Base-by-base conservation (phyloP, 1,139 yeast genomes). In the Magnusiomyces clavatus region DNA sequence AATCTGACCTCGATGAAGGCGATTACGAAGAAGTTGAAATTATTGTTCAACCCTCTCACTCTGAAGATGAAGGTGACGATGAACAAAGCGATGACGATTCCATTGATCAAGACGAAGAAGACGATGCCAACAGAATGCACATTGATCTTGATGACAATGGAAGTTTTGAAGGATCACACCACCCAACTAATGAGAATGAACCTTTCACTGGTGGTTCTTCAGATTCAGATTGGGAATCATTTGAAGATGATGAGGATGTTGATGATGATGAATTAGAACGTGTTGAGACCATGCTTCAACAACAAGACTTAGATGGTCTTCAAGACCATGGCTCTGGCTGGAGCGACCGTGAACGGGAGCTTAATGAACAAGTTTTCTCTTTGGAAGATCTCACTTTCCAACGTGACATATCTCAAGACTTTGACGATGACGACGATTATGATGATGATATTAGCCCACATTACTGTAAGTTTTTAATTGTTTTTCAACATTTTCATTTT, bases 1-100 rank as follows among this genome's bases (percentile, higher is more conserved):
- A 56, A 49, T 60, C 51, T 49, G 60, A 24, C 8, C 31, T 24
- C 8, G 31, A 24, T 24, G 31, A 48, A 49, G 60, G 69, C 42
- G 73, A 75, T 52, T 80, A 74, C 48, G 61, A 57, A 3, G 64
- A 60, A 2, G 53, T 52, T 20, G 62, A 53, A 20, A 51, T 60
- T 54, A 60, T 61, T 35, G 60, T 59, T 37, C 66, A 62, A 50
- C 51, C 57, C 14, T n/a, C 39, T 50, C 34, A 43, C 40, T 43
- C 51, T 36, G 53, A 50, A 1, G 51, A 55, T 20, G 60, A 55
- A 20, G 61, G 58, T 12, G 51, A 50, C 12, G 54, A 49, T 57
- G 54, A 64, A 37, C 44, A 31, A 13, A 48, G 47, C 10, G 52
- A 47, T 29, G 51, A 35, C 13, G 50, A 46, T 19, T 41, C 38